phyloP scores from a whole-genome alignment of 345 rosid genomes.

The Sonneratia alba region DNA sequence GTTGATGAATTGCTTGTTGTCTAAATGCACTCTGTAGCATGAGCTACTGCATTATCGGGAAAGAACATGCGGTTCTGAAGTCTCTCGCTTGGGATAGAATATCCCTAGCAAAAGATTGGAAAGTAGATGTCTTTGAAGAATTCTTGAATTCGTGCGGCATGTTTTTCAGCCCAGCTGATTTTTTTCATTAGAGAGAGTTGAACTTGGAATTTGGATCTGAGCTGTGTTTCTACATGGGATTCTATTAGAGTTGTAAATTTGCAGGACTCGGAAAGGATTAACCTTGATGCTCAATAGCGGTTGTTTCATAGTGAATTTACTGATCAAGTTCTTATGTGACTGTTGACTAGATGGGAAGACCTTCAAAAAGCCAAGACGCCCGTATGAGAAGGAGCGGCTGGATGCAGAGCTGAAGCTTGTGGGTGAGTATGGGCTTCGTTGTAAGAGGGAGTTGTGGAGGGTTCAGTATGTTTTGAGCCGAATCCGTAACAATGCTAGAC shows the following conservation, averaged over 20 bases:
- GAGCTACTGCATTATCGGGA: no score
- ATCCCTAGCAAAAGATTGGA: no score
- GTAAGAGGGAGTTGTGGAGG: constrained; percentile 50
- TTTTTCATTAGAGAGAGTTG: no score
- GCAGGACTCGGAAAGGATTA: neutral
- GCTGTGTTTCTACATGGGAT: neutral
- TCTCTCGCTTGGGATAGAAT: no score
- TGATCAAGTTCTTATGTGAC: neutral
- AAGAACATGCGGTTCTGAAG: no score
- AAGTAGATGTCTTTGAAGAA: no score
- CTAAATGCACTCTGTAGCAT: no score
- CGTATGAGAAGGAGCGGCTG: constrained; percentile 45
- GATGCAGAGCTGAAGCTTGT: constrained; percentile 50
- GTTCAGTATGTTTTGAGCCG: constrained; percentile 46
- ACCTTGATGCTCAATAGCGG: neutral
- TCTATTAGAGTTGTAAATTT: neutral
- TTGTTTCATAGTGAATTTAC: neutral
- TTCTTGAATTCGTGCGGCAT: no score
- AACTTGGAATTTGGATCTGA: neutral
- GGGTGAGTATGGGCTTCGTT: constrained; percentile 41
- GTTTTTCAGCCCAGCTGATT: no score
- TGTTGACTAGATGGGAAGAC: constrained; percentile 39
- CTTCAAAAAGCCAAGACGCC: constrained; percentile 48
- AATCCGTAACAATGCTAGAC: constrained; percentile 42
- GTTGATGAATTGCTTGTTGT: no score